Evolutionary conservation across 768 basidiomycete species (phyloP), one percentile per base, ranked within the genome.

Genomic region (Royoungia palumana): DNA sequence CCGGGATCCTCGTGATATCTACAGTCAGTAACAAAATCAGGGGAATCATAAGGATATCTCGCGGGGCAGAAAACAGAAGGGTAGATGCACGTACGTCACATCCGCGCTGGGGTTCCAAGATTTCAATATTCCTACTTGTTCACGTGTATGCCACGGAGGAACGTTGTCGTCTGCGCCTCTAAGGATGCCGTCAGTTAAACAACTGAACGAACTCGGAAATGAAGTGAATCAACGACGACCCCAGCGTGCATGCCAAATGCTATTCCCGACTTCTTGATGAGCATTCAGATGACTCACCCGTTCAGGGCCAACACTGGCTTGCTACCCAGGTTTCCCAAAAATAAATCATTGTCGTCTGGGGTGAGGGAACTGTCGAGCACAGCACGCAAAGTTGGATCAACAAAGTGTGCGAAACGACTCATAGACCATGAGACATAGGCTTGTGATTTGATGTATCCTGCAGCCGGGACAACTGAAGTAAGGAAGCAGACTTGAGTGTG

Each of bases 371-470:
- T 75, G 49, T 87, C 81, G 13, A 96, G 75, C 43, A 95, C 78
- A 5, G 82, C 80, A 34, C 82, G 80, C 37, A 91, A 70, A 3
- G 72, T 62, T 0, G 92, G 89, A 61, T 95, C 94, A 24, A 85
- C 73, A 64, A 81, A 93, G 64, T 91, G 92, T 5, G 78, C 77
- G 16, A 80, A 87, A 77, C 80, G 78, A 37, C 85, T 85, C 66
- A 83, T 75, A 7, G 75, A 76, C 63, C 86, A 77, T 0, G 91
- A 79, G 5, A 93, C 79, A 58, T 96, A 96, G 20, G 85, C 74
- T 55, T 95, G 89, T 3, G 93, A 89, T 54, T 93, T 94, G 58
- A 90, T 79, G 64, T 89, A 95, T 3, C 74, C 90, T 3, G 92
- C 82, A 0, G 89, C 89, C 8, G 90, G 83, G 7, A 92, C 72